Evolutionary conservation across 805 yeast genomes (phyloP).

Genomic region (Metschnikowia baotianmanensis): DNA sequence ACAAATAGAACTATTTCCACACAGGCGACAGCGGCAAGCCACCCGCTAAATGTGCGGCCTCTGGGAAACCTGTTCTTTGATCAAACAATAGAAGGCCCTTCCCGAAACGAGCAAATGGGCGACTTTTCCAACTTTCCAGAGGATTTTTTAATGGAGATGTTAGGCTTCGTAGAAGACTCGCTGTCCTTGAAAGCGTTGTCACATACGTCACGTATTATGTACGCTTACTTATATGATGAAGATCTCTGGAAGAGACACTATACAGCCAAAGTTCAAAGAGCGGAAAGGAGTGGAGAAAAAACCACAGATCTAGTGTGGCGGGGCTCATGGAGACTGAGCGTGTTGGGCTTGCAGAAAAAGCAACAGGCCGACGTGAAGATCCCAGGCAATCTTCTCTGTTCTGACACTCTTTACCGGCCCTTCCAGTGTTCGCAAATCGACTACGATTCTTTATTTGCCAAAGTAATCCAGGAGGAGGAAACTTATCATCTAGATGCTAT

Average conservation of each 20-base stretch:
- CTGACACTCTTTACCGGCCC: conserved; percentile 80
- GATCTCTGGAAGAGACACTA: conserved; percentile 76
- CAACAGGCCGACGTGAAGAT: conserved; percentile 48
- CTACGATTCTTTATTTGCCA: conserved; percentile 48
- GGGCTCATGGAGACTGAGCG: conserved; percentile 79
- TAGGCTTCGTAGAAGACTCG: conserved; percentile 48
- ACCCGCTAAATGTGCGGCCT: conserved; percentile 21
- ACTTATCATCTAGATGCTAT: conserved; percentile 24
- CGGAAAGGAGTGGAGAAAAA: conserved; percentile 13
- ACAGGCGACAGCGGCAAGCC: conserved; percentile 10
- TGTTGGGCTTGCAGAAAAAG: conserved; percentile 34
- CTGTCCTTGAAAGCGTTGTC: conserved; percentile 51
- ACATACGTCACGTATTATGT: conserved; percentile 61
- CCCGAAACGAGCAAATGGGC: conserved; percentile 48
- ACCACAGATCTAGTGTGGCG: conserved; percentile 46
- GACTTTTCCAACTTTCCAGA: conserved; percentile 53
- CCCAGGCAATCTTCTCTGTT: conserved; percentile 53
- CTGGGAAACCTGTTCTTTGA: conserved; percentile 17
- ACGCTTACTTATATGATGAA: conserved; percentile 72
- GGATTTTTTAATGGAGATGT: conserved; percentile 55
- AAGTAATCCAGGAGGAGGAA: conserved; percentile 48
- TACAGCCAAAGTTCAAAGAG: conserved; percentile 14
- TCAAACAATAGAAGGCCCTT: conserved; percentile 11
- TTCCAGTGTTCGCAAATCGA: conserved; percentile 75
- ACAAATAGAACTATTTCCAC: conserved; percentile 7